Evolutionary conservation across 257 asterid genomes (phyloP), one percentile per base, ranked within the genome.

Genomic region (Lantana camara): DNA sequence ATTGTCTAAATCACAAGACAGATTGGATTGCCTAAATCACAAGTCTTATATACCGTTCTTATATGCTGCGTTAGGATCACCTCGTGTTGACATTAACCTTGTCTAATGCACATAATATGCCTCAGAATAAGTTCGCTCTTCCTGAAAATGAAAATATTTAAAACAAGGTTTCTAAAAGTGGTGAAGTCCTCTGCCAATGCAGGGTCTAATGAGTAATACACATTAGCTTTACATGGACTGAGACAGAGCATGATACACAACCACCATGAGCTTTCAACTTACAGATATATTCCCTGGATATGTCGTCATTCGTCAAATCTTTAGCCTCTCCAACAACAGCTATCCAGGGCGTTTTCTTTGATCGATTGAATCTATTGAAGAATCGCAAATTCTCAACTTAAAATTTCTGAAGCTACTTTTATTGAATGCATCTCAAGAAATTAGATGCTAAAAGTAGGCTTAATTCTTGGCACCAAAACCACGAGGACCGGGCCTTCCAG

Each of bases 391-490:
- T 46, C 24, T 60, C n/a, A 27, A 44, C 23, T 7, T 47, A 21
- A 48, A 12, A 10, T 45, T 60, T 44, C 48, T 9, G 27, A 9
- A 53, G 42, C 68, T 13, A 52, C 62, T 50, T 65, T 45, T 35
- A 16, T n/a, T 0, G 27, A 56, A 63, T 34, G 52, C 38, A 11
- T 27, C 37, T 32, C 40, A 38, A 42, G 47, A 37, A 37, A 37
- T 27, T 46, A 5, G 60, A 60, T 60, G 52, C 38, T 13, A 41
- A 16, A 48, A 38, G 48, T 37, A 42, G 63, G 63, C 66, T 72
- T 57, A 83, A 64, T 81, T 77, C 57, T 81, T 82, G 75, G 80
- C 83, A 57, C 96, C 98, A 62, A 91, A 91, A 23, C 96, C 98
- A 54, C 96, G 95, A 63, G 98, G 95, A 68, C 83, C 41, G 4